These are phyloP conservation scores for Pholiota adiposa DNA, from an alignment of 1,284 basidiomycete species.

Conservation along the genomic window DNA sequence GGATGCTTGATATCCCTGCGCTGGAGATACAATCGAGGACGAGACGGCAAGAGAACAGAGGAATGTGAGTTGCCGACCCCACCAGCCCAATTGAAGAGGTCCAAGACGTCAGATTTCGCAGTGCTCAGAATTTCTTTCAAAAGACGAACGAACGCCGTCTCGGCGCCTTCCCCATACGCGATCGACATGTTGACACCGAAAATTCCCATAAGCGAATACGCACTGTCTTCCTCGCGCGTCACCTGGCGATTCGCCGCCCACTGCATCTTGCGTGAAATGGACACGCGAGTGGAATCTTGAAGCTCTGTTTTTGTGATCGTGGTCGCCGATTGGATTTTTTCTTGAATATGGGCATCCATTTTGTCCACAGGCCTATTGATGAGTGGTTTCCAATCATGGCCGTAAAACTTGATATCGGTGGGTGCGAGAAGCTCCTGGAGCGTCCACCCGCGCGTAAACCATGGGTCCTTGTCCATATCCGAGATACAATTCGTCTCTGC, in stretches of 20 bases:
- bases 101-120: neutral
- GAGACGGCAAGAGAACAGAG: neutral
- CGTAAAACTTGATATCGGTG: neutral
- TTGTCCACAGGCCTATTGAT: too few relatives aligned
- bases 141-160: neutral
- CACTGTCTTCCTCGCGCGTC: neutral
- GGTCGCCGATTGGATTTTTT: neutral
- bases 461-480: neutral
- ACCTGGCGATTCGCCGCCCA: slow-evolving; percentile 4
- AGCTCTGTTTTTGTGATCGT: neutral
- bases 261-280: slow-evolving; percentile 1
- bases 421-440: neutral
- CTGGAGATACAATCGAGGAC: neutral
- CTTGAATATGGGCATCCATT: neutral
- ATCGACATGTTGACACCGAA: neutral
- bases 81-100: neutral
- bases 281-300: neutral
- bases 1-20: neutral
- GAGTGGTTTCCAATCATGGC: neutral
- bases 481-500: neutral
- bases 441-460: neutral
- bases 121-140: neutral
- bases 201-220: neutral
- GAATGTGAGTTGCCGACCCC: neutral
- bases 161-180: neutral